These are phyloP conservation scores for Pyrus bretschneideri DNA, from an alignment of 306 rosid genomes.

Conservation along the genomic window DNA sequence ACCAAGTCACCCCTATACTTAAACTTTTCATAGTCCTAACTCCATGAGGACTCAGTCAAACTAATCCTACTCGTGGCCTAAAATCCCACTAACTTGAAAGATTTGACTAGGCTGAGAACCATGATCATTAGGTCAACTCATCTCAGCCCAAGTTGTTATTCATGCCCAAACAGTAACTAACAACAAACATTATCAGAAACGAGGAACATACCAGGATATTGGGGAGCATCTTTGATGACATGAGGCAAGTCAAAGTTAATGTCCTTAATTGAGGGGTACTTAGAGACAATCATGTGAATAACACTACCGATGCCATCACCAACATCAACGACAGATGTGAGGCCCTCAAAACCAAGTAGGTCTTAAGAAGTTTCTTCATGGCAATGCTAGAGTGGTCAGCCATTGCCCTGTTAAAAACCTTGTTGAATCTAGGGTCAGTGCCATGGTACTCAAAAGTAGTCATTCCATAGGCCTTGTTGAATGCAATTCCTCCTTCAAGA, in stretches of 20 bases:
- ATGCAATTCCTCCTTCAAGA: conserved; percentile 88
- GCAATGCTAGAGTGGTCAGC: conserved; percentile 72
- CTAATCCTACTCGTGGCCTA: too few species aligned
- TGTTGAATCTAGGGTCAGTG: conserved; percentile 79
- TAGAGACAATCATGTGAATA: conserved; percentile 60
- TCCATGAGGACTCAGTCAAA: too few species aligned
- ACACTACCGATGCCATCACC: conserved; percentile 96
- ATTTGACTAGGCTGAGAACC: too few species aligned
- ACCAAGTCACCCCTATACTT: too few species aligned
- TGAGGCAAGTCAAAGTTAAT: conserved; percentile 88
- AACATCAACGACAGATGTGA: conserved; percentile 67
- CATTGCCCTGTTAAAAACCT: conserved; percentile 88
- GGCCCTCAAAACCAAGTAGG: conserved; percentile 77
- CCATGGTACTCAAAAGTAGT: conserved; percentile 83
- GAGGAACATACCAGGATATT: conserved; percentile 44
- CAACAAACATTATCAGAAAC: too few species aligned
- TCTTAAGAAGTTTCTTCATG: conserved; percentile 71
- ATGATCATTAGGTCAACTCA: too few species aligned
- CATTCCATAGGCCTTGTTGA: conserved; percentile 91
- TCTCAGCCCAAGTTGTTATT: too few species aligned
- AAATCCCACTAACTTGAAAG: too few species aligned
- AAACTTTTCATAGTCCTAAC: too few species aligned
- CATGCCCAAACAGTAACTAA: too few species aligned
- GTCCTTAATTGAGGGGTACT: conserved; percentile 70
- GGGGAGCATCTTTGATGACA: conserved; percentile 79